Evolutionary conservation across 2,329 filamentous ascomycete species (phyloP), one percentile per base, ranked within the genome.

Genomic region (Penicillium sp.): DNA sequence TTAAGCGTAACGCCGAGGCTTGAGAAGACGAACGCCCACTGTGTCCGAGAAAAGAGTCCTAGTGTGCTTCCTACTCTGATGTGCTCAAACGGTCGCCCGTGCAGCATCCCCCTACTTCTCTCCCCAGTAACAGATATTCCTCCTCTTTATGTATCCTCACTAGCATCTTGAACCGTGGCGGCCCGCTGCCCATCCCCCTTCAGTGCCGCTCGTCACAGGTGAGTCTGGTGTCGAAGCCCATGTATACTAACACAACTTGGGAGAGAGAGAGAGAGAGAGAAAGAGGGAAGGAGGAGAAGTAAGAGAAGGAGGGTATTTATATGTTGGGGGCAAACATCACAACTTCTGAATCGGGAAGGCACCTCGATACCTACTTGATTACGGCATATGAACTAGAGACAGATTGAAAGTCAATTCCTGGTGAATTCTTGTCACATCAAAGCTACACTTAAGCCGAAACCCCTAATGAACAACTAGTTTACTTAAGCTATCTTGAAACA

Each of bases 1-100:
- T 54, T 54, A 54, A 41, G 51, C 51, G 35, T n/a, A 31, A 29
- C 51, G 42, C 51, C 51, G 51, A 54, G 51, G 51, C 51, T 54
- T 54, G 51, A 54, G 43, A 49, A 54, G 51, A 48, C 42, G 43
- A n/a, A 39, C 44, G 51, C 51, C 43, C 51, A 54, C 51, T 54
- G 51, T 54, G 51, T 54, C 51, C 27, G 43, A 54, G 51, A 48
- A 54, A 54, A 48, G 51, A 54, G 25, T 39, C 15, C 51, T 38
- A 33, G 33, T 21, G 35, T 54, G 51, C 33, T 54, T 54, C 51
- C 5, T 54, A 4, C 51, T 31, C 51, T 49, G 43, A 38, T 21
- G 33, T 29, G 51, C 51, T 47, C 51, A 48, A 54, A 54, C 48
- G 48, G 33, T 49, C 48, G 48, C 48, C 48, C 48, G 33, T 54